phyloP scores from a whole-genome alignment of 2,329 filamentous ascomycete species.

The Stromatinia cepivora region DNA sequence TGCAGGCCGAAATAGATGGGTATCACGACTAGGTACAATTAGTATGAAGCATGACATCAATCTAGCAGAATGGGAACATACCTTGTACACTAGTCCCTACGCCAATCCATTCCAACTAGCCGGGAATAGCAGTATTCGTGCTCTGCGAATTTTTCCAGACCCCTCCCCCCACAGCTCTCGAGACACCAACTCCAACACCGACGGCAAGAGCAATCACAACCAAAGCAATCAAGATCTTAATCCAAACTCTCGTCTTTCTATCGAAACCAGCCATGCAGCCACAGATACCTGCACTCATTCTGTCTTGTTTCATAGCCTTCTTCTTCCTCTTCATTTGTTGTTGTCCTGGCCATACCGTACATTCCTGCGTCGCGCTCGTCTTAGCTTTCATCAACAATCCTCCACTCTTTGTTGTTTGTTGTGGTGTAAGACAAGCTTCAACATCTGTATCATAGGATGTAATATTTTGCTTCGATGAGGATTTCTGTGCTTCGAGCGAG shows the following conservation, averaged over 20 bases:
- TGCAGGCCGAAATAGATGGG: background rate
- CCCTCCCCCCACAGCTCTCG: slow-evolving; percentile 59
- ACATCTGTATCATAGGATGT: slow-evolving; percentile 31
- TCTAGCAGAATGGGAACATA: slow-evolving; percentile 7
- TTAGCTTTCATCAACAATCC: background rate
- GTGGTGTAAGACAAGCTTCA: slow-evolving; percentile 27
- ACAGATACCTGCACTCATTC: slow-evolving; percentile 53
- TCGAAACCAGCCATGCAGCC: slow-evolving; percentile 55
- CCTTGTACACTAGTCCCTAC: background rate
- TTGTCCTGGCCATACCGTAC: slow-evolving; percentile 60
- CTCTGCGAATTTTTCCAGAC: slow-evolving; percentile 51
- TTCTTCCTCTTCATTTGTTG: slow-evolving; percentile 61
- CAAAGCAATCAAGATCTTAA: slow-evolving; percentile 55
- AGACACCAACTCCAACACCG: slow-evolving; percentile 59
- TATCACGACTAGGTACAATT: slow-evolving; percentile 4
- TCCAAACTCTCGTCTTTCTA: slow-evolving; percentile 54
- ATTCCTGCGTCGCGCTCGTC: slow-evolving; percentile 43
- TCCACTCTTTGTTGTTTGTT: slow-evolving; percentile 22
- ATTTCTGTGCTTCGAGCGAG: slow-evolving; percentile 31
- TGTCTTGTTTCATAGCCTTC: slow-evolving; percentile 57
- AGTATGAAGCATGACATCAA: background rate
- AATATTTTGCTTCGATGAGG: slow-evolving; percentile 32
- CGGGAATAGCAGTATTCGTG: slow-evolving; percentile 26
- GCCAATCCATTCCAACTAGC: background rate
- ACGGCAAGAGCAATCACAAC: slow-evolving; percentile 56